These are phyloP conservation scores for Puccinia hordei DNA, from an alignment of 1,284 basidiomycete species.

Conservation along the genomic window DNA sequence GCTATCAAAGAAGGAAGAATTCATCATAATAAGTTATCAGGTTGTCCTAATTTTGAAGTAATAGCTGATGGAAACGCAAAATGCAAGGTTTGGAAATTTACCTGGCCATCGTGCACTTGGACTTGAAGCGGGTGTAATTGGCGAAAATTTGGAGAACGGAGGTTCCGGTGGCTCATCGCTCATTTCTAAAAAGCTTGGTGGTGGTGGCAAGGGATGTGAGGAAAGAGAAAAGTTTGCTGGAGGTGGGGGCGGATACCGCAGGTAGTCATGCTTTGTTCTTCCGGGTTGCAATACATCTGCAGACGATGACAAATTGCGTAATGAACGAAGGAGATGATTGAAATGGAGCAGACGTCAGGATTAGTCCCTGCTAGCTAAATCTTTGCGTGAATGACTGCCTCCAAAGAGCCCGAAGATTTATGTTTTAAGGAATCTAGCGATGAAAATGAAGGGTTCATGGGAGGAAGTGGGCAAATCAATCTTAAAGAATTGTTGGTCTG, in stretches of 20 bases:
- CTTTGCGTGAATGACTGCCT: neutral
- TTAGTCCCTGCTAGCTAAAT: neutral
- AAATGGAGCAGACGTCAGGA: too few relatives aligned
- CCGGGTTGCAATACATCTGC: too few relatives aligned
- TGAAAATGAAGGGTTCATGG: constrained; percentile 23
- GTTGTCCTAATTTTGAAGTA: too few relatives aligned
- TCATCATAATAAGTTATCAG: too few relatives aligned
- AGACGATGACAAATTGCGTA: neutral
- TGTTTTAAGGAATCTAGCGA: constrained; percentile 1
- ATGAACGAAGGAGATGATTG: neutral
- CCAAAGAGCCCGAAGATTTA: neutral
- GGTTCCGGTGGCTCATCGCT: neutral
- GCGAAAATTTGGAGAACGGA: constrained; percentile 32
- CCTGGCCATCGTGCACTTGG: constrained; percentile 22
- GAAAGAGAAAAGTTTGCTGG: neutral
- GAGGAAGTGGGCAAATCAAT: constrained; percentile 25
- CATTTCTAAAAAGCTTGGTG: neutral
- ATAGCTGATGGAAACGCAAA: too few relatives aligned
- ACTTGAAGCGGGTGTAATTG: constrained; percentile 31
- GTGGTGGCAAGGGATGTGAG: neutral
- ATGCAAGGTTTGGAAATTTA: neutral
- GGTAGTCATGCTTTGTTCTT: neutral
- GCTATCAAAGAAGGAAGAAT: too few relatives aligned
- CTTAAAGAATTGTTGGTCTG: constrained; percentile 10
- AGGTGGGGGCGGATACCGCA: constrained; percentile 2